These are phyloP conservation scores for Rosa persica DNA, from an alignment of 306 rosid species.

Conservation along the genomic window DNA sequence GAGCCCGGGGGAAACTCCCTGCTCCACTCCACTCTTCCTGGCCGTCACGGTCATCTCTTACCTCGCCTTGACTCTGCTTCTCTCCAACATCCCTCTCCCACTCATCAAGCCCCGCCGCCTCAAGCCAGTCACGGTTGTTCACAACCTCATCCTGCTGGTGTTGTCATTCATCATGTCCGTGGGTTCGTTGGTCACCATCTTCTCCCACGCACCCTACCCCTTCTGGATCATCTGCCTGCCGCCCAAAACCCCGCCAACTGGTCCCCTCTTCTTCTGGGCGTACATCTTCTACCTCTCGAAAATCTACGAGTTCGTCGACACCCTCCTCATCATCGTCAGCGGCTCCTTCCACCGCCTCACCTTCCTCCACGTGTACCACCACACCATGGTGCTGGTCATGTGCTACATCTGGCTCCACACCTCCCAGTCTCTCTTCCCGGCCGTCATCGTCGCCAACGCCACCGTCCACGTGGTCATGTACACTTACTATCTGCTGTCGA, in stretches of 20 bases:
- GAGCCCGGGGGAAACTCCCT: conserved; percentile 46
- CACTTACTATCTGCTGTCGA: conserved; percentile 61
- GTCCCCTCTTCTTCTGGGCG: conserved; percentile 97
- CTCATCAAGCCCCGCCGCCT: conserved; percentile 38
- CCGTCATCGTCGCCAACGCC: conserved; percentile 71
- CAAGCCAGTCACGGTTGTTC: conserved; percentile 51
- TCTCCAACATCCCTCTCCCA: conserved; percentile 28
- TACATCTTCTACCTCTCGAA: conserved; percentile 91
- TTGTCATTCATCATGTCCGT: conserved; percentile 62
- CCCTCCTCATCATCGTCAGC: conserved; percentile 61
- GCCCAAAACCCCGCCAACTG: conserved; percentile 45
- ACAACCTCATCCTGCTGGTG: conserved; percentile 54
- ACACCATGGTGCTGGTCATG: conserved; percentile 74
- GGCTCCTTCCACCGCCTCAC: conserved; percentile 61
- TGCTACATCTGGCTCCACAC: conserved; percentile 69
- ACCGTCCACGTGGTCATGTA: conserved; percentile 85
- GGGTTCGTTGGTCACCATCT: conserved; percentile 50
- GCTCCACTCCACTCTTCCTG: conserved; percentile 53
- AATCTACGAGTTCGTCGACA: conserved; percentile 68
- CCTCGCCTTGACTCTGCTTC: conserved; percentile 54
- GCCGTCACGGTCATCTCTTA: conserved; percentile 39
- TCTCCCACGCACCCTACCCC: conserved; percentile 42
- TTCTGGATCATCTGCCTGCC: conserved; percentile 65
- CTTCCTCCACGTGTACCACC: conserved; percentile 95
- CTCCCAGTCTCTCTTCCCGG: conserved; percentile 75